Conservation (phyloP, 2,329 filamentous ascomycete genomes). For the Phyllosticta citriasiana region DNA sequence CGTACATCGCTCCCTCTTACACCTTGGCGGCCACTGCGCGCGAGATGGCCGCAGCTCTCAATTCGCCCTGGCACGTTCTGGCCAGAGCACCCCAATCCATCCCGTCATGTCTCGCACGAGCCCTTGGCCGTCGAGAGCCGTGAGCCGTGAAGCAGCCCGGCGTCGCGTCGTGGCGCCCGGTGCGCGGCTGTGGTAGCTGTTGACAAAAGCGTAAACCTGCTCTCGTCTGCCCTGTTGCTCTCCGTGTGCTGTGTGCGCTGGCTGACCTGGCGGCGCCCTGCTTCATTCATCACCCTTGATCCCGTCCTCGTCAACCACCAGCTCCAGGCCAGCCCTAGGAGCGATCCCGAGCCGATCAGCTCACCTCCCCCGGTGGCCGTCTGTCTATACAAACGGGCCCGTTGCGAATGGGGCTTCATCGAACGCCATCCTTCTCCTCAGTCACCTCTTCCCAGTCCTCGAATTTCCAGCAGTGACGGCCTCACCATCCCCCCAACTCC, state of each 20-base stretch:
- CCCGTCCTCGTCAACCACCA: not conserved
- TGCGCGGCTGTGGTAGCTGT: not conserved
- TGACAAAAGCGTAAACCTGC: not conserved
- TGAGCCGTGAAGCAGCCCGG: constrained; percentile 3
- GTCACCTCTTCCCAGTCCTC: constrained; percentile 5
- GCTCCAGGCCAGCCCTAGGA: constrained; percentile 21
- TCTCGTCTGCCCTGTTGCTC: not conserved
- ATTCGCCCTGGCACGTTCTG: not conserved
- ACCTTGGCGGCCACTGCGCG: not conserved
- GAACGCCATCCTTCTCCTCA: constrained; percentile 1
- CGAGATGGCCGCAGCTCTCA: not conserved
- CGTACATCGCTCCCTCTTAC: not conserved
- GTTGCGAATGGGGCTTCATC: constrained; percentile 5
- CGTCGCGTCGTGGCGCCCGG: constrained; percentile 4
- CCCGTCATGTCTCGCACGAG: not conserved
- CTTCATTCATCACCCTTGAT: constrained; percentile 8
- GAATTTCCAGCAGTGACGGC: constrained; percentile 8
- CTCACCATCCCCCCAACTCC: not conserved
- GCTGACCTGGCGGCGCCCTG: constrained; percentile 1
- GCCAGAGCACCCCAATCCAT: not conserved
- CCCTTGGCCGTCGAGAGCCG: not conserved
- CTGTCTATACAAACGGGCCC: not conserved
- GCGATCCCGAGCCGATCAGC: constrained; percentile 16
- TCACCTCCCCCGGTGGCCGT: constrained; percentile 1
- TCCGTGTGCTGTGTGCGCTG: not conserved